Evolutionary conservation across 306 rosid genomes (phyloP), one percentile per base, ranked within the genome.

Genomic region (Quercus cerris): DNA sequence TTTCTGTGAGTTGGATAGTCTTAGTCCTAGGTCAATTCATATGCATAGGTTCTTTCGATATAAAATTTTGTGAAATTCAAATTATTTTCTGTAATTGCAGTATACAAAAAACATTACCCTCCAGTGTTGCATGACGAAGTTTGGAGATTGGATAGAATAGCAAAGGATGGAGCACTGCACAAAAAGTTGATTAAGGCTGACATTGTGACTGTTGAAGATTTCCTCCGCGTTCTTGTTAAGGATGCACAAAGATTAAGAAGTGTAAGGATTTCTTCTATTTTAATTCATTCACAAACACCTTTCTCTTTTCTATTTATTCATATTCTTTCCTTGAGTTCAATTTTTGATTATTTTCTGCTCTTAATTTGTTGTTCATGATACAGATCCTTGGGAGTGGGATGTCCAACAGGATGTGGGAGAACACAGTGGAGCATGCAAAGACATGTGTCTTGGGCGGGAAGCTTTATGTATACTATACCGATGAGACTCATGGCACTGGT

Each of bases 391-490:
- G 98, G 11, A 94, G 94, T 54, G 95, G 98, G 74, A 94, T 91
- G 97, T 91, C 98, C 44, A 91, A 94, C 77, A 89, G 94, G 77
- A 94, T 91, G 97, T 94, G 98, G 98, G 97, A 94, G 84, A 94
- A 86, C 30, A 94, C 98, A 5, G 86, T 91, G 83, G 97, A 94
- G 80, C 98, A 94, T 83, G 98, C 97, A 77, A 94, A 91, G 87
- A 94, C 97, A 9, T 94, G 94, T 85, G 92, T 90, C 71, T 85
- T 91, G 85, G 93, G 92, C 61, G 90, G 90, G 30, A 91, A 87
- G 89, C 90, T 94, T 33, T 91, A 90, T 75, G 90, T 94, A 68
- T 94, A 88, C 82, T 94, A 90, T 77, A 87, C 90, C 20, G 90
- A 87, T 80, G 89, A 82, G 64, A 76, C 82, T 74, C 82, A 74